Percentiles rank a stretch among this genome's conserved stretches.
Evolutionary conservation across 2,329 filamentous ascomycete genomes (phyloP).

Genomic region (Harringtonia aguacate): DNA sequence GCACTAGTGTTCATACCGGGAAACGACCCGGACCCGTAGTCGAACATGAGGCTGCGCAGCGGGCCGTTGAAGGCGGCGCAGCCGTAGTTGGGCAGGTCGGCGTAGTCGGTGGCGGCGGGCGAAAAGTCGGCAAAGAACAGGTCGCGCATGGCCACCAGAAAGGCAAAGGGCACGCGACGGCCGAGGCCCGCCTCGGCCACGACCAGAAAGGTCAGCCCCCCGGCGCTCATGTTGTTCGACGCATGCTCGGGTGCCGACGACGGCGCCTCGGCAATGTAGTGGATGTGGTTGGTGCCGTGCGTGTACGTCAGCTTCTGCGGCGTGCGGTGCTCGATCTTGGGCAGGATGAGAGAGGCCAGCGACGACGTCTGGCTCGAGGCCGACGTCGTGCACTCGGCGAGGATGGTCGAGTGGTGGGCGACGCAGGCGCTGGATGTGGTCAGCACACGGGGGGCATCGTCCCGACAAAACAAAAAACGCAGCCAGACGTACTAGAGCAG

Average conservation of each 20-base stretch:
- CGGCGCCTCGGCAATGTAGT: constrained; percentile 84
- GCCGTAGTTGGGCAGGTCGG: constrained; percentile 76
- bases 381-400: constrained; percentile 83
- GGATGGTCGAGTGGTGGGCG: constrained; percentile 84
- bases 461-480: background rate
- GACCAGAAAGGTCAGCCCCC: constrained; percentile 84
- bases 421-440: constrained; percentile 65
- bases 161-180: constrained; percentile 85
- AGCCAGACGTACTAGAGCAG: constrained; percentile 11
- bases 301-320: constrained; percentile 91
- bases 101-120: constrained; percentile 58
- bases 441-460: background rate
- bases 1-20: too few relatives aligned
- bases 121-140: constrained; percentile 69
- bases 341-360: constrained; percentile 86
- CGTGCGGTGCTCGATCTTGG: constrained; percentile 74
- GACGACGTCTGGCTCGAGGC: constrained; percentile 74
- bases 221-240: constrained; percentile 46
- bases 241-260: constrained; percentile 51
- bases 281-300: constrained; percentile 83
- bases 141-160: constrained; percentile 80
- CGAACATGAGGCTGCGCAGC: constrained; percentile 67
- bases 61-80: constrained; percentile 77
- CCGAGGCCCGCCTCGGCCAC: constrained; percentile 73
- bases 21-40: constrained; percentile 53